Evolutionary conservation across 164 flowering plant species (phyloP).

Genomic region (Akebia trifoliata): DNA sequence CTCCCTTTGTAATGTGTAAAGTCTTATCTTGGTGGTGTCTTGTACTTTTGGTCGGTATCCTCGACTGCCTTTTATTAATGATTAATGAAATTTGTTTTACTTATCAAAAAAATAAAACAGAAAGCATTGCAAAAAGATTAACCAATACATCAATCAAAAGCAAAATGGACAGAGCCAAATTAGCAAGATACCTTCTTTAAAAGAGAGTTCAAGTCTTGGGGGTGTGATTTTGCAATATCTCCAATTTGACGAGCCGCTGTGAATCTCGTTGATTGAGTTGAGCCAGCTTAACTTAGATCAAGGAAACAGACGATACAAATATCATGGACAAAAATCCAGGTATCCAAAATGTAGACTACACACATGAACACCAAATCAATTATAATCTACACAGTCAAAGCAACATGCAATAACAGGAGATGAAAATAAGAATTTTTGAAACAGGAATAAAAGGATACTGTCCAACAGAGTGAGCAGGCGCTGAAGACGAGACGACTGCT

Average conservation of each 20-base stretch:
- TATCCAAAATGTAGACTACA: neutral
- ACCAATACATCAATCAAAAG: neutral
- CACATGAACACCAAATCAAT: slow-evolving; percentile 2
- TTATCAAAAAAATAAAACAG: neutral
- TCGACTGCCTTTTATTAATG: too few species aligned
- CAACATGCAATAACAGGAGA: neutral
- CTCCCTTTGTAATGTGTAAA: too few species aligned
- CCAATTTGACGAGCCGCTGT: slow-evolving; percentile 98
- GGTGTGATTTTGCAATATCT: slow-evolving; percentile 85
- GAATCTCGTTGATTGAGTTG: slow-evolving; percentile 86
- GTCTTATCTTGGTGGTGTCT: too few species aligned
- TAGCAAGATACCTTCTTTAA: slow-evolving; percentile 58
- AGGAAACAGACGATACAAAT: slow-evolving; percentile 19
- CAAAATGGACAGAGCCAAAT: neutral
- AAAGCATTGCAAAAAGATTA: neutral
- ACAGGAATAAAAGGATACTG: slow-evolving; percentile 52
- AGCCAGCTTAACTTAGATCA: slow-evolving; percentile 63
- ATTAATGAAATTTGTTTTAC: too few species aligned
- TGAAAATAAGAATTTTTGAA: neutral
- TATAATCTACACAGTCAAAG: neutral
- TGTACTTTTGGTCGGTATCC: too few species aligned
- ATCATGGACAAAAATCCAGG: neutral
- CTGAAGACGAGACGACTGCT: slow-evolving; percentile 87
- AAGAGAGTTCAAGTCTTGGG: slow-evolving; percentile 75
- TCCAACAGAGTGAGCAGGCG: slow-evolving; percentile 84